Percentiles rank a stretch among this genome's conserved stretches.
Evolutionary conservation across 2,329 filamentous ascomycete genomes (phyloP).

Genomic region (Hypoxylon sp.): DNA sequence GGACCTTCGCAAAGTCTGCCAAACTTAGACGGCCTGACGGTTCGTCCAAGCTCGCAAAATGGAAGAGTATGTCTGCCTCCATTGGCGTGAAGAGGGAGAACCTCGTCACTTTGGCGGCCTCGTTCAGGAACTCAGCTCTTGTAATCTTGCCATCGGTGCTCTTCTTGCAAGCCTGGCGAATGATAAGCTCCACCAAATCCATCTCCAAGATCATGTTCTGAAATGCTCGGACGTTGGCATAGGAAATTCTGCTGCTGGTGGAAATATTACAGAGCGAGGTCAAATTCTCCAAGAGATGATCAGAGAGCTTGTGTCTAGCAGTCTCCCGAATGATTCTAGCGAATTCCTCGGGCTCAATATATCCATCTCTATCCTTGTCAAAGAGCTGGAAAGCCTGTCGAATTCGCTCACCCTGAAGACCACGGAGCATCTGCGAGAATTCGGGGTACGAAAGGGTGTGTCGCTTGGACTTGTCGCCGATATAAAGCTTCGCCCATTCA

Average conservation of each 20-base stretch:
- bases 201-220: slow-evolving; percentile 98
- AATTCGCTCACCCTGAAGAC: slow-evolving; percentile 94
- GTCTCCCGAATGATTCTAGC: slow-evolving; percentile 97
- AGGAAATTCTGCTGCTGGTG: slow-evolving; percentile 91
- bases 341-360: slow-evolving; percentile 95
- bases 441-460: slow-evolving; percentile 95
- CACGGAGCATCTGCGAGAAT: slow-evolving; percentile 98
- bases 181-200: slow-evolving; percentile 95
- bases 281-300: slow-evolving; percentile 92
- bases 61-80: slow-evolving; percentile 98
- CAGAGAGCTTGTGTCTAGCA: slow-evolving; percentile 94
- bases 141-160: slow-evolving; percentile 94
- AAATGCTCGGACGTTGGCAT: slow-evolving; percentile 97
- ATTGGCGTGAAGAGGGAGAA: slow-evolving; percentile 98
- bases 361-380: slow-evolving; percentile 92
- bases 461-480: slow-evolving; percentile 87
- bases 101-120: slow-evolving; percentile 89
- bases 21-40: slow-evolving; percentile 87
- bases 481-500: slow-evolving; percentile 96
- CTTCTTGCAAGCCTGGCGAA: slow-evolving; percentile 87
- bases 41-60: slow-evolving; percentile 94
- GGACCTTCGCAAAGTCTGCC: slow-evolving; percentile 91
- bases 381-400: slow-evolving; percentile 94
- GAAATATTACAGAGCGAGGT: slow-evolving; percentile 96
- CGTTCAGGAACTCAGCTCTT: slow-evolving; percentile 92